These are phyloP conservation scores for Rhododendron griersonianum DNA, from an alignment of 148 eudicot species.

Conservation along the genomic window DNA sequence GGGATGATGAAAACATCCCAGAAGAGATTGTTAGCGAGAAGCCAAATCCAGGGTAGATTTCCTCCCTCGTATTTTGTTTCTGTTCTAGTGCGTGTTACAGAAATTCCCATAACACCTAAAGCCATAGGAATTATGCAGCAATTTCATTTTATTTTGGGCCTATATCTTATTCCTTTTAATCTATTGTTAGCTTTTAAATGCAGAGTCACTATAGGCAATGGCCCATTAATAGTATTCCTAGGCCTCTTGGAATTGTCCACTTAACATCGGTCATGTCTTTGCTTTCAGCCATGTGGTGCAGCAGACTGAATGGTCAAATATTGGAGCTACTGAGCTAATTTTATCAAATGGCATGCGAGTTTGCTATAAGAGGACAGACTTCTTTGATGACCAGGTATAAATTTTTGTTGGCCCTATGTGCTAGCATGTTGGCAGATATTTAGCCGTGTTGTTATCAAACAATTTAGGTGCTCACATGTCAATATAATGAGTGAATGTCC, in stretches of 20 bases:
- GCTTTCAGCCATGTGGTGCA: constrained; percentile 54
- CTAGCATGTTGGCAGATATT: not conserved
- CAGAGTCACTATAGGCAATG: not conserved
- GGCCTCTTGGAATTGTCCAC: not conserved
- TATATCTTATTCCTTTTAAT: not conserved
- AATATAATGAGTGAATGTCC: not conserved
- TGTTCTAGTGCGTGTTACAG: not conserved
- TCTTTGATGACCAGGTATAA: constrained; percentile 85
- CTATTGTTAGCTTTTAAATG: not conserved
- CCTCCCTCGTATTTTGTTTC: not conserved
- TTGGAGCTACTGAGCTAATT: constrained; percentile 67
- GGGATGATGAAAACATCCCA: constrained; percentile 80
- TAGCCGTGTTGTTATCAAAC: not conserved
- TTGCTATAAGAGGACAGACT: constrained; percentile 84
- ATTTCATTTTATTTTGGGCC: not conserved
- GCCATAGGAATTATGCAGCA: not conserved
- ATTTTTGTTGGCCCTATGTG: not conserved
- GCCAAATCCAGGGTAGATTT: constrained; percentile 69
- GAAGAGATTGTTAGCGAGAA: constrained; percentile 63
- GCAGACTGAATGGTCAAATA: constrained; percentile 53
- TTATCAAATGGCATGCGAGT: constrained; percentile 87
- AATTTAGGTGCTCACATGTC: not conserved
- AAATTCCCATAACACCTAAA: not conserved
- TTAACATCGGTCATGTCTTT: constrained; percentile 1
- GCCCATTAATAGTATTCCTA: not conserved